Evolutionary conservation across 2,329 filamentous ascomycete genomes (phyloP).

Genomic region (Penicillium griseofulvum): DNA sequence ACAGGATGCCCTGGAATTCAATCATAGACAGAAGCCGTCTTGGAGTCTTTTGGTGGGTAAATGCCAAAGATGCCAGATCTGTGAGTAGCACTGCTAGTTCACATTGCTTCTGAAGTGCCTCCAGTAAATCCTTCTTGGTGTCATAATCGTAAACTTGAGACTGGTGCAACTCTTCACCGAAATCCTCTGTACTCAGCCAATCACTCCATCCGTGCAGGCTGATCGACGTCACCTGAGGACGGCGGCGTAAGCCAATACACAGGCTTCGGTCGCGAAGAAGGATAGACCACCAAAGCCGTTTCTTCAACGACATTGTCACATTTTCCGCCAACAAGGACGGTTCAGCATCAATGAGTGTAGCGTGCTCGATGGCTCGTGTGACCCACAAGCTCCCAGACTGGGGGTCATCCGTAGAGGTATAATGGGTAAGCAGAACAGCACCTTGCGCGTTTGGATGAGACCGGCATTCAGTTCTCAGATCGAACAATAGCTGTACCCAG

Average conservation of each 20-base stretch:
- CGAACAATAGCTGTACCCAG: conserved; percentile 27
- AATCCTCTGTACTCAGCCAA: conserved; percentile 43
- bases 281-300: conserved; percentile 57
- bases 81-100: conserved; percentile 50
- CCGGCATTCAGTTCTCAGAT: conserved; percentile 28
- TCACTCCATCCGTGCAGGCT: conserved; percentile 48
- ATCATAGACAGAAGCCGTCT: conserved; percentile 8
- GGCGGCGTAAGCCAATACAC: conserved; percentile 50
- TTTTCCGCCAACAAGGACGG: conserved; percentile 37
- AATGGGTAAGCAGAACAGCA: conserved; percentile 33
- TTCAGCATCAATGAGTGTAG: conserved; percentile 47
- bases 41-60: conserved; percentile 31
- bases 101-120: conserved; percentile 48
- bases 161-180: conserved; percentile 47
- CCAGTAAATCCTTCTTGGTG: conserved; percentile 47
- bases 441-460: conserved; percentile 31
- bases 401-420: conserved; percentile 39
- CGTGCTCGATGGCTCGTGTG: conserved; percentile 51
- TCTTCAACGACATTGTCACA: conserved; percentile 41
- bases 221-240: conserved; percentile 50
- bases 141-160: conserved; percentile 49
- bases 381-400: conserved; percentile 45
- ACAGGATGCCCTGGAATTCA: conserved; percentile 14
- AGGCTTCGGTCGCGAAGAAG: conserved; percentile 54
- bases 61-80: conserved; percentile 48